Percentiles rank a stretch among this genome's conserved stretches.
These are phyloP conservation scores for Leccinum arenicola DNA, from an alignment of 768 basidiomycete genomes.

Conservation along the genomic window DNA sequence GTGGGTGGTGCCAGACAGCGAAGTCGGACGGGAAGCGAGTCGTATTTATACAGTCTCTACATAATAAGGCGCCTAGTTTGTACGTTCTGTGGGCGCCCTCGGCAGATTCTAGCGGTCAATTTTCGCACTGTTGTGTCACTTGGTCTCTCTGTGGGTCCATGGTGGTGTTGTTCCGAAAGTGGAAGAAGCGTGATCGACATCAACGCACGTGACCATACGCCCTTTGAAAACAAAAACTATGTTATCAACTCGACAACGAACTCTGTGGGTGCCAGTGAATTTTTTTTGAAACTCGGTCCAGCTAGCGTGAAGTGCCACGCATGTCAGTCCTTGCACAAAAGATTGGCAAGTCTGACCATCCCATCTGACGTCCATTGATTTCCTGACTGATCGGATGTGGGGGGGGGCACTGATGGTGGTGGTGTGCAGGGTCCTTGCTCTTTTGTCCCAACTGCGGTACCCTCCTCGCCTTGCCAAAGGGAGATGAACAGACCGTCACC, in stretches of 20 bases:
- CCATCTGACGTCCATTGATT: neutral
- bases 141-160: conserved; percentile 11
- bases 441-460: conserved; percentile 96
- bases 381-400: neutral
- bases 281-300: conserved; percentile 2
- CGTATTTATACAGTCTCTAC: conserved; percentile 19
- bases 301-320: neutral
- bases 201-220: conserved; percentile 17
- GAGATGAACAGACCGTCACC: conserved; percentile 65
- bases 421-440: conserved; percentile 71
- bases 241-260: conserved; percentile 2
- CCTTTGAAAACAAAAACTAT: conserved; percentile 9
- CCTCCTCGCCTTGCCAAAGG: conserved; percentile 76
- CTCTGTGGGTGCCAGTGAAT: conserved; percentile 8
- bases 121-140: neutral
- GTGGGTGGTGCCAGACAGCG: conserved; percentile 21
- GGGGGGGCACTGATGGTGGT: neutral
- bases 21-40: neutral
- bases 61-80: neutral
- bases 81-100: conserved; percentile 10
- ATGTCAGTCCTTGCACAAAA: conserved; percentile 42
- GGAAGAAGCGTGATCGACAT: conserved; percentile 16
- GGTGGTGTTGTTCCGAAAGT: conserved; percentile 21
- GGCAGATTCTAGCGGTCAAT: neutral
- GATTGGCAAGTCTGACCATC: conserved; percentile 37